phyloP scores from a whole-genome alignment of 139 green algal species.

The Coelastrella sp. region DNA sequence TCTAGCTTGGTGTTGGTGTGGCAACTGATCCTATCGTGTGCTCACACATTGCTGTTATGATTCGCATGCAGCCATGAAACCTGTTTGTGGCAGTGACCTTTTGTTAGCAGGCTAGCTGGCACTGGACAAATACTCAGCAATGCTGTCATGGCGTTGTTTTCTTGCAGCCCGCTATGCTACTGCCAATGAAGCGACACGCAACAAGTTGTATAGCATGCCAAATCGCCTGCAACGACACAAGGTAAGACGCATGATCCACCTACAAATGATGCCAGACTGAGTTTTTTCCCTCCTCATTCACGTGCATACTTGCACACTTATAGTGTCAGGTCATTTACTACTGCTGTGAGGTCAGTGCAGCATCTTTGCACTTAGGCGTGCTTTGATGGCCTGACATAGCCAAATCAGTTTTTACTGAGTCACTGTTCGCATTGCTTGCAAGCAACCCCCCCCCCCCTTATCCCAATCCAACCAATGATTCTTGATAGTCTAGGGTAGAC shows the following conservation, averaged over 20 bases:
- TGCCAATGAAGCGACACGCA: slow-evolving; percentile 39
- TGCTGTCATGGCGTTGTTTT: not conserved
- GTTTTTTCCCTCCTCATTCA: not conserved
- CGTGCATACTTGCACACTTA: not conserved
- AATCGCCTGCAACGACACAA: not conserved
- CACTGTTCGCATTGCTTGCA: not conserved
- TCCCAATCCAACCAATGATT: too few species aligned
- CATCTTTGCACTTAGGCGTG: too few species aligned
- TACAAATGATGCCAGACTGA: not conserved
- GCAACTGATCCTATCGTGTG: too few species aligned
- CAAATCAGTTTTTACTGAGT: too few species aligned
- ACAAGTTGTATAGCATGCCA: slow-evolving; percentile 45
- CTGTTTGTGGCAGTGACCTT: not conserved
- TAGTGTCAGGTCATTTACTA: not conserved
- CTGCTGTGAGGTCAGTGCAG: too few species aligned
- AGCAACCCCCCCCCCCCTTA: not conserved
- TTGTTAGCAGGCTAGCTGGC: too few species aligned
- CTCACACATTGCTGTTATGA: too few species aligned
- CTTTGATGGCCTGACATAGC: too few species aligned
- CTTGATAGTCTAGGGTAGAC: too few species aligned
- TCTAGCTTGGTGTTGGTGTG: too few species aligned
- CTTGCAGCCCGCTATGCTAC: slow-evolving; percentile 32
- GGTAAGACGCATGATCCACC: not conserved
- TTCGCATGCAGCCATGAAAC: too few species aligned
- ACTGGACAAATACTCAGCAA: too few species aligned